phyloP scores from a whole-genome alignment of 1,284 basidiomycete species.

The Heterobasidion parviporum region DNA sequence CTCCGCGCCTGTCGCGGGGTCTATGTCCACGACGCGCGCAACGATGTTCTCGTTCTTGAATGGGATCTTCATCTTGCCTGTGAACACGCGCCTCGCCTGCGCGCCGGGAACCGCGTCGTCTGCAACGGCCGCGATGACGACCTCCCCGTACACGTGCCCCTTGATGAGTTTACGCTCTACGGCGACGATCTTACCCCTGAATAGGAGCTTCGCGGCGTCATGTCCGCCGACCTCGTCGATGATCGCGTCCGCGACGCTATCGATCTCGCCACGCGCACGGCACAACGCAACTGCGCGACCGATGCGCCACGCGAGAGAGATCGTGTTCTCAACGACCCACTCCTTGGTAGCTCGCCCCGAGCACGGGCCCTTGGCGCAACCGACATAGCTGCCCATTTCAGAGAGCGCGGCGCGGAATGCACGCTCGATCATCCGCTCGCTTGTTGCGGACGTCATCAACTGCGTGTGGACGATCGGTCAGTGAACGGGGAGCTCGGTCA shows the following conservation, averaged over 20 bases:
- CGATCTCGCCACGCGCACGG: conserved; percentile 3
- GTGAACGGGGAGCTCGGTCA: neutral
- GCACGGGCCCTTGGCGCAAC: neutral
- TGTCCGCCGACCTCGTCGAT: conserved; percentile 7
- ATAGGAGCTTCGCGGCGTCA: conserved; percentile 4
- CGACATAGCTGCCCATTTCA: conserved; percentile 9
- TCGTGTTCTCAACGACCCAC: conserved; percentile 5
- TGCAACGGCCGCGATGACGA: conserved; percentile 1
- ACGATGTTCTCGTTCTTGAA: conserved; percentile 30
- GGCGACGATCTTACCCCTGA: conserved; percentile 7
- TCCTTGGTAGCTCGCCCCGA: neutral
- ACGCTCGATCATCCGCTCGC: conserved; percentile 7
- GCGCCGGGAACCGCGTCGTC: neutral
- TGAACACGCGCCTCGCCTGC: neutral
- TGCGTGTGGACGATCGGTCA: neutral
- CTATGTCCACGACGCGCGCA: conserved; percentile 5
- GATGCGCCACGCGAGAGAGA: conserved; percentile 9
- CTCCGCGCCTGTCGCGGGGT: neutral
- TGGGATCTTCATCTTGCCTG: conserved; percentile 16
- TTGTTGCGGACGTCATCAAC: conserved; percentile 3
- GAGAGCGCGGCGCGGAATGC: conserved; percentile 6
- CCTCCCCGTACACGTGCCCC: conserved; percentile 7
- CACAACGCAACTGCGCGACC: conserved; percentile 6
- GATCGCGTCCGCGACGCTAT: conserved; percentile 6
- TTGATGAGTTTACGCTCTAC: conserved; percentile 7